Conservation (phyloP, 1,284 basidiomycete genomes). For the Cutaneotrichosporon sp. region DNA sequence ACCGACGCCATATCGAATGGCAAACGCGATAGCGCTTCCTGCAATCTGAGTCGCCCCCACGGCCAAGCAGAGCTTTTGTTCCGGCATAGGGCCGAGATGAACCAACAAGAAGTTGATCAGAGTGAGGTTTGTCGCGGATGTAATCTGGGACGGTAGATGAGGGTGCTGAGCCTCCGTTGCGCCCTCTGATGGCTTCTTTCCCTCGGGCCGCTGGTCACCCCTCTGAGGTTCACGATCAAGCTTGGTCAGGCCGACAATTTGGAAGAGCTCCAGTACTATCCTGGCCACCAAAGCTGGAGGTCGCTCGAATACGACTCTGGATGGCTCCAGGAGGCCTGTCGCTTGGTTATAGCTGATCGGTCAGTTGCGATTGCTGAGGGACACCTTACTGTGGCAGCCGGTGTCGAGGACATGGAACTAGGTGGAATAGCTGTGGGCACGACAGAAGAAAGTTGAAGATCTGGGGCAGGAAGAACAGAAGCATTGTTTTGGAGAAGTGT, state of each 20-base stretch:
- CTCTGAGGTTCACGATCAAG: slow-evolving; percentile 59
- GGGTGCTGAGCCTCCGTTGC: too few relatives aligned
- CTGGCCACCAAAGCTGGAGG: slow-evolving; percentile 55
- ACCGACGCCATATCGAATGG: slow-evolving; percentile 78
- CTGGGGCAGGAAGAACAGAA: slow-evolving; percentile 96
- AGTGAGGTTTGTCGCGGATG: slow-evolving; percentile 76
- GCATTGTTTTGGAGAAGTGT: slow-evolving; percentile 89
- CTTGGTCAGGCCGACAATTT: slow-evolving; percentile 61
- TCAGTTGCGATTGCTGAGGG: not conserved
- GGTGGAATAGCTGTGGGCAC: slow-evolving; percentile 87
- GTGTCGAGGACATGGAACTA: slow-evolving; percentile 91
- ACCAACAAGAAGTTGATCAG: slow-evolving; percentile 78
- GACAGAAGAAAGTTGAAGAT: slow-evolving; percentile 96
- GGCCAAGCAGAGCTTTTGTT: slow-evolving; percentile 67
- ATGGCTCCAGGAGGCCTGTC: slow-evolving; percentile 69
- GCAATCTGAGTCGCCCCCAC: slow-evolving; percentile 67
- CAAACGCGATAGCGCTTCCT: slow-evolving; percentile 72
- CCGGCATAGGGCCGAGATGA: slow-evolving; percentile 70
- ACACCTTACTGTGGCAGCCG: slow-evolving; percentile 71
- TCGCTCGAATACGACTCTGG: slow-evolving; percentile 58
- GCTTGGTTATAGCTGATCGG: slow-evolving; percentile 61
- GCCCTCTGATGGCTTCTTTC: too few relatives aligned
- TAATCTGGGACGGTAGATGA: too few relatives aligned
- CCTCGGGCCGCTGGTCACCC: too few relatives aligned
- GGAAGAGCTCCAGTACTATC: slow-evolving; percentile 58